Evolutionary conservation across 495 filamentous ascomycete species (phyloP), one percentile per base, ranked within the genome.

Genomic region (Neurospora tetrasperma): DNA sequence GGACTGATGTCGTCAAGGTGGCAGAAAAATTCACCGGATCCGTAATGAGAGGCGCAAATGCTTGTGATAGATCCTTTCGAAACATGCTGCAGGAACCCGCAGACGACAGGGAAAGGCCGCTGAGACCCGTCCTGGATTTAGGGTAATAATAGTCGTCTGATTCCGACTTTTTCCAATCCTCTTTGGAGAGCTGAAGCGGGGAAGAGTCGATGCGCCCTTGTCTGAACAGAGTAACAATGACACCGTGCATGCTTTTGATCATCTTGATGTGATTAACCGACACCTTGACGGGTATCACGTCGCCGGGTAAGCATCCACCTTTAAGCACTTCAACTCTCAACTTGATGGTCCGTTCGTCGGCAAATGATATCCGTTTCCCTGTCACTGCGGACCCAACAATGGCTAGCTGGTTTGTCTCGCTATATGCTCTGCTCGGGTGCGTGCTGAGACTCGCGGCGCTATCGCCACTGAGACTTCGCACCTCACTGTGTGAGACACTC

Each of bases 171-270:
- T 90, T 91, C 18, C 89, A 87, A 72, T 89, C 84, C 14, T 89
- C 83, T 12, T 84, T 82, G 27, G 89, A 90, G 5, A 93, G 80
- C n/a, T 80, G 80, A 41, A 81, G 71, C 5, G 83, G 86, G 74
- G 94, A 89, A 62, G 94, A 90, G 77, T 99, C 96, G 39, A 98
- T 95, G 11, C 94, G 90, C 10, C 94, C 94, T 81, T 96, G 91
- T 59, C 96, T 89, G 79, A 97, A 97, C 5, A 99, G 84, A 2
- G 96, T 99, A 39, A 97, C 86, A 72, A 99, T 96, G 69, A 98
- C 92, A 0, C 96, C 96, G 76, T 94, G 91, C 83, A 97, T 85
- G 78, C 92, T 98, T 79, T 92, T 93, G 78, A 98, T 90, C 70
- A 89, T 88, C 76, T 94, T 95, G 69, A 88, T 93, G 76, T 98